Conservation (phyloP, 2,329 filamentous ascomycete genomes). For the Mycosphaerella sp. region DNA sequence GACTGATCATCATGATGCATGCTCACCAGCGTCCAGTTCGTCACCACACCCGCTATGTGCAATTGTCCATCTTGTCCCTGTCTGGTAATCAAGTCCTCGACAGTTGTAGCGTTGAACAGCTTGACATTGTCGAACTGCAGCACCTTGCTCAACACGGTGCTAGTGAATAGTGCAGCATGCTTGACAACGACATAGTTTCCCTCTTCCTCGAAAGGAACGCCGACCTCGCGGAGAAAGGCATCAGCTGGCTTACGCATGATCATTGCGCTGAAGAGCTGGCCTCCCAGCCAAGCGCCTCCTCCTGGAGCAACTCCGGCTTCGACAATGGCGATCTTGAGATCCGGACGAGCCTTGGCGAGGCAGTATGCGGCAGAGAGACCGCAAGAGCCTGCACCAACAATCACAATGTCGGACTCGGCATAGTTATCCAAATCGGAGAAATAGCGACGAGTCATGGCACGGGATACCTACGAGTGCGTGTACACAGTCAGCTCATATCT, state of each 20-base stretch:
- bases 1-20: constrained; percentile 55
- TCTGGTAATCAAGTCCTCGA: constrained; percentile 89
- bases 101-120: constrained; percentile 89
- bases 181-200: constrained; percentile 83
- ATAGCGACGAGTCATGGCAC: constrained; percentile 91
- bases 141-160: constrained; percentile 76
- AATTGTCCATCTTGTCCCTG: constrained; percentile 48
- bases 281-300: constrained; percentile 86
- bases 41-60: constrained; percentile 81
- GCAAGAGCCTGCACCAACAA: constrained; percentile 84
- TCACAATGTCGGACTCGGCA: constrained; percentile 90
- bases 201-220: constrained; percentile 81
- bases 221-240: constrained; percentile 72
- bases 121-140: constrained; percentile 84
- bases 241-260: constrained; percentile 91
- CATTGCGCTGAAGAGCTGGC: constrained; percentile 93
- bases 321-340: constrained; percentile 86
- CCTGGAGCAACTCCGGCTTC: constrained; percentile 83
- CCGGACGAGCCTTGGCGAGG: constrained; percentile 74
- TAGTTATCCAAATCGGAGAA: constrained; percentile 83
- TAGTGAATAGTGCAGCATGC: constrained; percentile 88
- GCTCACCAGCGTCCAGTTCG: constrained; percentile 89
- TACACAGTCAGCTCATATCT: background rate
- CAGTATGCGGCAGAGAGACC: constrained; percentile 80
- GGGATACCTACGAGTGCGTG: constrained; percentile 50